These are phyloP conservation scores for Chenopodium formosanum DNA, from an alignment of 148 eudicot species.

Conservation along the genomic window DNA sequence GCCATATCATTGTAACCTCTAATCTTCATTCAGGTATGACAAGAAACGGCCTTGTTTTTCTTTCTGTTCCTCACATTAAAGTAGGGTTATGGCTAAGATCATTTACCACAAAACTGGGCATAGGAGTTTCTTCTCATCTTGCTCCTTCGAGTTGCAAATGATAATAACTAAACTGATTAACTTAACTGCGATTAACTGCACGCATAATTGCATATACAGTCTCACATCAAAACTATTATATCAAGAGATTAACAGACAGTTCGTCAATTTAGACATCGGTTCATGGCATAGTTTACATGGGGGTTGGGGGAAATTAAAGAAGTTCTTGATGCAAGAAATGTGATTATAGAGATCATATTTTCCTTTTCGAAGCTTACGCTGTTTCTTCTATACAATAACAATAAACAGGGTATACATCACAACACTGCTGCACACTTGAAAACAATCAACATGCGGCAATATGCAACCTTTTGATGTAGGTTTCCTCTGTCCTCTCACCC, in stretches of 20 bases:
- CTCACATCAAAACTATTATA: too few relatives aligned
- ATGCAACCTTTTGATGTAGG: slow-evolving; percentile 13
- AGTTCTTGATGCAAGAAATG: neutral
- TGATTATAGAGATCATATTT: slow-evolving; percentile 13
- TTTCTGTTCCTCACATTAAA: too few relatives aligned
- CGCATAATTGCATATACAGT: too few relatives aligned
- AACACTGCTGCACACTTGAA: slow-evolving; percentile 26
- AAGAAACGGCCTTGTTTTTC: too few relatives aligned
- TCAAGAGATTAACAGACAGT: too few relatives aligned
- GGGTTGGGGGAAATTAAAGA: neutral
- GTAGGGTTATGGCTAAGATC: too few relatives aligned
- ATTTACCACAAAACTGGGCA: too few relatives aligned
- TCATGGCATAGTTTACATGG: neutral
- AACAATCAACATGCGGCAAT: slow-evolving; percentile 24
- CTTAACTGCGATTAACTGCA: too few relatives aligned
- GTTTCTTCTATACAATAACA: slow-evolving; percentile 33
- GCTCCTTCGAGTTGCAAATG: too few relatives aligned
- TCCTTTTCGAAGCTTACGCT: slow-evolving; percentile 24
- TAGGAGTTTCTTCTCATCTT: too few relatives aligned
- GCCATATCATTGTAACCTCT: neutral
- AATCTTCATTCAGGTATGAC: neutral
- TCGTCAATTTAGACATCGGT: too few relatives aligned
- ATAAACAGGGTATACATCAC: slow-evolving; percentile 30
- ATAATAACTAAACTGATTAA: too few relatives aligned
- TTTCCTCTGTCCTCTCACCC: slow-evolving; percentile 7